Evolutionary conservation across 2,329 filamentous ascomycete species (phyloP).

Genomic region (Elsinoe ampelina): DNA sequence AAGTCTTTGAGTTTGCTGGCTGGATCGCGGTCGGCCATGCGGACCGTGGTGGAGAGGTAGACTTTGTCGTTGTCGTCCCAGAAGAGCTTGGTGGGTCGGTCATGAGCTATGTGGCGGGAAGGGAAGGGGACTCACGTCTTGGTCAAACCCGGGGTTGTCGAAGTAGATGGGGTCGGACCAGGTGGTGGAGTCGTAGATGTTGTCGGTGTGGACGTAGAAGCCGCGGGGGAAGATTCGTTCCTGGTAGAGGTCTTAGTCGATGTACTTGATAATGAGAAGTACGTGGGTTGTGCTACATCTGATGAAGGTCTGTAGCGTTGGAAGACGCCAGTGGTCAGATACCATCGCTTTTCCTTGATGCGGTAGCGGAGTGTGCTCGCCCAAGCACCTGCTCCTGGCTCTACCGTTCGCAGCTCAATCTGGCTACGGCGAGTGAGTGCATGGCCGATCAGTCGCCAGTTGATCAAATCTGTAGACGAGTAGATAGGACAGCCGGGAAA

Average conservation of each 20-base stretch:
- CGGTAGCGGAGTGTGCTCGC: slow-evolving; percentile 41
- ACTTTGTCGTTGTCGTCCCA: slow-evolving; percentile 43
- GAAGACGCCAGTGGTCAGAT: slow-evolving; percentile 38
- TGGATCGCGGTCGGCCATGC: slow-evolving; percentile 24
- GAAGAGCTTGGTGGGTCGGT: slow-evolving; percentile 28
- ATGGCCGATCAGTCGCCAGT: slow-evolving; percentile 46
- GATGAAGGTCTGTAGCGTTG: slow-evolving; percentile 34
- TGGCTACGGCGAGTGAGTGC: slow-evolving; percentile 44
- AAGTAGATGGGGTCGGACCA: slow-evolving; percentile 49
- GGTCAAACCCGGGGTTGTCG: slow-evolving; percentile 46
- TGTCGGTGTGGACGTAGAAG: slow-evolving; percentile 45
- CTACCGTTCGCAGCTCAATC: slow-evolving; percentile 43
- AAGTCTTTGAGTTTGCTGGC: slow-evolving; percentile 42
- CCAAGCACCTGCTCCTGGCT: slow-evolving; percentile 44
- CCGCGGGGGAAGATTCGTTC: slow-evolving; percentile 44
- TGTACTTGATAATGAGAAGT: neutral
- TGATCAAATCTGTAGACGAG: slow-evolving; percentile 44
- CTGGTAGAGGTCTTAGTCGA: neutral
- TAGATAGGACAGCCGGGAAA: slow-evolving; percentile 55
- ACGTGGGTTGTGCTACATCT: slow-evolving; percentile 17
- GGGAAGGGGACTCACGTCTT: slow-evolving; percentile 35
- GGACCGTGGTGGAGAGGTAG: slow-evolving; percentile 37
- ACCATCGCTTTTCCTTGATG: slow-evolving; percentile 19
- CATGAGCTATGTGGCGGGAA: too few species aligned
- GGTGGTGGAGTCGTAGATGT: slow-evolving; percentile 43